Evolutionary conservation across 345 rosid genomes (phyloP), one percentile per base, ranked within the genome.

Genomic region (Euphorbia tirucalli): DNA sequence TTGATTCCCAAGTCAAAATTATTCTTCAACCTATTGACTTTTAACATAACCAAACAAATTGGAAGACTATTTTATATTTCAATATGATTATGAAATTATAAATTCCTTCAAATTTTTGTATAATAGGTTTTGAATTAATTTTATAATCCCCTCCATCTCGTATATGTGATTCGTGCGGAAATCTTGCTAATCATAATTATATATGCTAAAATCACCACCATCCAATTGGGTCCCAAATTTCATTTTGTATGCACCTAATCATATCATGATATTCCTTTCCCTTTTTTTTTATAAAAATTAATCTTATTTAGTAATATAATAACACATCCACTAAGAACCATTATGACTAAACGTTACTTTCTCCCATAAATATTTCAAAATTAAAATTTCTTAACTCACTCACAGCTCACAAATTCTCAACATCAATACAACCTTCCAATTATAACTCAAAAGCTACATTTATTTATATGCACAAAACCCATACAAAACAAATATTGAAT

Each of bases 331-430:
- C 73, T 50, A 57, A 48, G 54, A 15, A 43, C 28, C 58, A 75
- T 75, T 30, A 70, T 70, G 61, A 75, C 8, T 21, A 31, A 44
- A 69, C 66, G 60, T 75, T 75, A 44, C 78, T 75, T 75, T 70
- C 54, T 22, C 66, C 70, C 39, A 32, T 30, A 43, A 61, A 62
- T 62, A 63, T 21, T 39, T n/a, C 18, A 28, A 24, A 65, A 22
- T n/a, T n/a, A 25, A 41, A 41, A 11, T 65, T 0, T 28, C 10
- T 11, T 22, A 14, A 43, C 67, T 24, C 37, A 16, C 15, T n/a
- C 41, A 49, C 60, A 49, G 66, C 70, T 37, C 49, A 49, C 49
- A 57, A 27, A 39, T 39, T 61, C 60, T 16, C 10, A 71, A 22
- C 59, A 44, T 2, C 61, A 44, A 44, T 44, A 25, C 57, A 54